phyloP scores from a whole-genome alignment of 352 stramenopile species.

The Pythium aquatile region DNA sequence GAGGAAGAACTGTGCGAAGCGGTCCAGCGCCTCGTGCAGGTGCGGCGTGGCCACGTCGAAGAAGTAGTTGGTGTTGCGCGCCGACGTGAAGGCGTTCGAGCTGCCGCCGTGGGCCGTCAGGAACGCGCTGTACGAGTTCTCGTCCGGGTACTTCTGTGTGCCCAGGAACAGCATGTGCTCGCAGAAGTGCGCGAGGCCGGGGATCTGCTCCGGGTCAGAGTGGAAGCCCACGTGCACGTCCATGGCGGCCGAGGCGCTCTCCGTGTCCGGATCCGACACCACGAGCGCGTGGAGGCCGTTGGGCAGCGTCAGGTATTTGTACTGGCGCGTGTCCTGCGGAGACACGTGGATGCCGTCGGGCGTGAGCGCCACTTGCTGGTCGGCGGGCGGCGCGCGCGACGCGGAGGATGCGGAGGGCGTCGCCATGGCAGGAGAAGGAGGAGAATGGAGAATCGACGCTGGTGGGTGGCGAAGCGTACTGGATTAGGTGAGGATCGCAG shows the following conservation, averaged over 20 bases:
- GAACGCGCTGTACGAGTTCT: constrained; percentile 82
- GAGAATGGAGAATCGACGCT: background rate
- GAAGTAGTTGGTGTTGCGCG: constrained; percentile 90
- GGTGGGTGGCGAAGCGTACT: background rate
- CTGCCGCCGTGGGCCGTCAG: constrained; percentile 78
- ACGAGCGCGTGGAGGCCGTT: constrained; percentile 74
- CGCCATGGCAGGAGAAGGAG: background rate
- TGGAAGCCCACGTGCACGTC: constrained; percentile 86
- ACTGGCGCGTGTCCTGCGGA: constrained; percentile 71
- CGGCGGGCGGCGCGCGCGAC: background rate
- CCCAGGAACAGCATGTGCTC: constrained; percentile 95
- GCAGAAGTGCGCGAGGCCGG: constrained; percentile 70
- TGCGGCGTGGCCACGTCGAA: constrained; percentile 82
- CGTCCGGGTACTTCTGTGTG: constrained; percentile 89
- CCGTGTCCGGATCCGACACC: constrained; percentile 76
- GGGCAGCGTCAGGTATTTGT: constrained; percentile 63
- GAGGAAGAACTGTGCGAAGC: constrained; percentile 93
- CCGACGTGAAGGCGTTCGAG: constrained; percentile 90
- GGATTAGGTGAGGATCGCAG: background rate
- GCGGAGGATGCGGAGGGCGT: background rate
- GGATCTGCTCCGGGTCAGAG: constrained; percentile 61
- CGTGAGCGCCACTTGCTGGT: constrained; percentile 28
- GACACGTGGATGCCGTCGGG: constrained; percentile 37
- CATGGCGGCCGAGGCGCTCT: constrained; percentile 81
- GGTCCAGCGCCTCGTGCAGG: constrained; percentile 74